Evolutionary conservation across 345 rosid genomes (phyloP).

Genomic region (Turritis glabra): DNA sequence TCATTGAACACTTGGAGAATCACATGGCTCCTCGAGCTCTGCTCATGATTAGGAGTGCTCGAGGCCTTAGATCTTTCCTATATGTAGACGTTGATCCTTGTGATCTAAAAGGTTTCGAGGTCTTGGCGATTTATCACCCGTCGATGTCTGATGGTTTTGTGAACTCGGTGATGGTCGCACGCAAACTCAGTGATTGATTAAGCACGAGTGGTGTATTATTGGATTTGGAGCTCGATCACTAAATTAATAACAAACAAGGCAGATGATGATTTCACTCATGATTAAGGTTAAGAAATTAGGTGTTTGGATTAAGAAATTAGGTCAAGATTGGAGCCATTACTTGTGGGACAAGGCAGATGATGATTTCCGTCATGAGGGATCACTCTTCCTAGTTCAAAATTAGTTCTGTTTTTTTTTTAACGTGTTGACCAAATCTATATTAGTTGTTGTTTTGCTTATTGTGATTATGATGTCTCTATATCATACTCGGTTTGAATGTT

Average conservation of each 20-base stretch:
- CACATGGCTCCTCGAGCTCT: not conserved
- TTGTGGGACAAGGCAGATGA: conserved; percentile 5
- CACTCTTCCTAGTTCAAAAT: not conserved
- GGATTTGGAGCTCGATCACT: not conserved
- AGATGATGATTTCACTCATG: not conserved
- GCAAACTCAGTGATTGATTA: not conserved
- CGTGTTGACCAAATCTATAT: conserved; percentile 1
- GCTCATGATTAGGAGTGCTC: not conserved
- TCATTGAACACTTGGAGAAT: not conserved
- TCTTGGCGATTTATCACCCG: not conserved
- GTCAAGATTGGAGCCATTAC: conserved; percentile 1
- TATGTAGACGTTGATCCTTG: not conserved
- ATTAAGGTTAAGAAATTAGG: not conserved
- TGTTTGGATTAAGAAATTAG: not conserved
- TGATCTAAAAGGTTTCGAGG: not conserved
- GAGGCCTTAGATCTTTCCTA: conserved; percentile 3
- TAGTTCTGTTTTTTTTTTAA: not conserved
- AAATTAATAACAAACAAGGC: not conserved
- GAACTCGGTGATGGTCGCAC: not conserved
- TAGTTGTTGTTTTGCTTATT: not conserved
- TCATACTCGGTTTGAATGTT: not conserved
- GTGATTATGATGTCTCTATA: not conserved
- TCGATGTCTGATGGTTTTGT: not conserved
- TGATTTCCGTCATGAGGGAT: not conserved
- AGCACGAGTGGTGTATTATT: not conserved